Base-by-base conservation (phyloP, 805 yeast genomes). In the Nakazawaea peltata region DNA sequence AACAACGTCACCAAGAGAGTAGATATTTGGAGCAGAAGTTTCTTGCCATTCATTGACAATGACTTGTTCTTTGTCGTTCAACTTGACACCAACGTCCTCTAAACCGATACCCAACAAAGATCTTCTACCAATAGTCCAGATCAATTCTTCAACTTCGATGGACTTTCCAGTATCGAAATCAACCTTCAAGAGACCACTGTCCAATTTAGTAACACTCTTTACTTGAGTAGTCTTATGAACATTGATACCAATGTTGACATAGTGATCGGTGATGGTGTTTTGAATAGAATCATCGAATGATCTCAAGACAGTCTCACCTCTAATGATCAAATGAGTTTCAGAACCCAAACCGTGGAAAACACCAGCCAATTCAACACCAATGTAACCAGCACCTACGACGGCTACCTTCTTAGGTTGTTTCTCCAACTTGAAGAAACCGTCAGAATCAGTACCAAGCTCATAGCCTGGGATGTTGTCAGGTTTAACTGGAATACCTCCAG, bases 371-470 rank as follows among this genome's bases (percentile, higher is more conserved):
- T 92, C 99, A 32, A 87, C 81, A 39, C 95, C 97, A 55, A 92
- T 92, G 63, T 92, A 92, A 29, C 99, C 99, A 26, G 96, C 96
- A 48, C 99, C 99, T 10, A 92, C 95, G 42, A 92, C 70, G 2
- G 94, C 97, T 19, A 90, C 97, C 32, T 78, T 71, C 59, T 86
- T 80, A 34, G 99, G 98, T 61, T 88, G 97, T 32, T 62, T 52
- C 41, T 72, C 79, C 45, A 92, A 66, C 44, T 72, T 74, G 53
- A 92, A 92, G 57, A 92, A 92, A 0, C 95, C 95, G 56, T 92
- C 95, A 15, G 96, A 85, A 35, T 81, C 77, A 41, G 76, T 79
- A 40, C 96, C 97, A 40, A 69, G 66, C 51, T 87, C 92, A 33
- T 78, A 74, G 33, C 97, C 97, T 37, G 79, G 80, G 32, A 87